These are phyloP conservation scores for Gnetum montanum DNA, from an alignment of 75 land plant genomes.

Conservation along the genomic window DNA sequence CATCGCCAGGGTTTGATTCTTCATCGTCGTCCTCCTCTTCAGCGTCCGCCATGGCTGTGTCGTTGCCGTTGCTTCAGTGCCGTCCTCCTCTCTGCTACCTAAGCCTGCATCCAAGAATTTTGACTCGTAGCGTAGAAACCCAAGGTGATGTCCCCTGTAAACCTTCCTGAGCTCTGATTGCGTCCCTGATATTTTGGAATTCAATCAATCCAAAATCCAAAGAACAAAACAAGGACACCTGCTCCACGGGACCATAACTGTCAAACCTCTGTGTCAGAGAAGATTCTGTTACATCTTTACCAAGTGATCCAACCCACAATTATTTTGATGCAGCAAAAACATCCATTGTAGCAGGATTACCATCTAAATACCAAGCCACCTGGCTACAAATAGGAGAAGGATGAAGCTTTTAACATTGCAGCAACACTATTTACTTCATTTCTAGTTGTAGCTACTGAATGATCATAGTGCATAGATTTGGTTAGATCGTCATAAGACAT, in stretches of 20 bases:
- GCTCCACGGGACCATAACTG: slow-evolving; percentile 64
- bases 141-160: slow-evolving; percentile 59
- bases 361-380: slow-evolving; percentile 56
- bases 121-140: slow-evolving; percentile 46
- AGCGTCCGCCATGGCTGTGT: too few relatives aligned
- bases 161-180: slow-evolving; percentile 68
- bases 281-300: slow-evolving; percentile 50
- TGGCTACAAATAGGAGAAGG: slow-evolving; percentile 28
- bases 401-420: slow-evolving; percentile 9
- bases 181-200: slow-evolving; percentile 69
- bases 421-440: slow-evolving; percentile 14
- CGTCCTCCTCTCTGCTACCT: slow-evolving; percentile 42
- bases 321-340: slow-evolving; percentile 74
- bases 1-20: too few relatives aligned
- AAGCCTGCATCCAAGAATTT: slow-evolving; percentile 58
- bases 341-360: slow-evolving; percentile 65
- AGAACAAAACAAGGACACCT: slow-evolving; percentile 31
- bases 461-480: slow-evolving; percentile 6
- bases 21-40: too few relatives aligned
- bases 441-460: slow-evolving; percentile 1
- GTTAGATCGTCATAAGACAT: slow-evolving; percentile 9
- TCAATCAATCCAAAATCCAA: slow-evolving; percentile 68
- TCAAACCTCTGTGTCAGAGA: slow-evolving; percentile 56
- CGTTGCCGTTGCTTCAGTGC: too few relatives aligned
- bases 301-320: slow-evolving; percentile 69